Conservation (phyloP, 805 yeast species). For the Diddensiella transvaalensis region DNA sequence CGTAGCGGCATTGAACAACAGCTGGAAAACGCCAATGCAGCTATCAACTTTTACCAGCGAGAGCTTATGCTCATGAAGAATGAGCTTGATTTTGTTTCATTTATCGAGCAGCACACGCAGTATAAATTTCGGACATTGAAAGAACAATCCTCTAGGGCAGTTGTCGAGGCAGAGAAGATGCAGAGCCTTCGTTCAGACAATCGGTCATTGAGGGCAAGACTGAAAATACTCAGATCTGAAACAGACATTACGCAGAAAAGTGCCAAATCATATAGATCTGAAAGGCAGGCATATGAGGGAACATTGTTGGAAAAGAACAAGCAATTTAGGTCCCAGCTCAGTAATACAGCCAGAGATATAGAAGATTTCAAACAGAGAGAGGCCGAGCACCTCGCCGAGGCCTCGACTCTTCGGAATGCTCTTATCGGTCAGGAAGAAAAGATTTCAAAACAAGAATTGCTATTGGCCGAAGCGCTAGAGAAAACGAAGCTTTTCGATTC, state of each 20-base stretch:
- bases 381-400: slow-evolving; percentile 28
- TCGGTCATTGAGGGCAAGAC: slow-evolving; percentile 28
- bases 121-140: slow-evolving; percentile 35
- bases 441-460: slow-evolving; percentile 26
- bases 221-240: slow-evolving; percentile 29
- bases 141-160: slow-evolving; percentile 30
- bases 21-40: slow-evolving; percentile 10
- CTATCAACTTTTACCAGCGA: slow-evolving; percentile 49
- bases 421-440: slow-evolving; percentile 32
- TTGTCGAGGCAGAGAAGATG: slow-evolving; percentile 29
- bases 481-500: slow-evolving; percentile 6
- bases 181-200: slow-evolving; percentile 32
- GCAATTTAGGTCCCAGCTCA: slow-evolving; percentile 29
- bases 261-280: slow-evolving; percentile 32
- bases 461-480: slow-evolving; percentile 11
- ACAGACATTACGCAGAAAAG: slow-evolving; percentile 31
- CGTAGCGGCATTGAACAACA: not conserved
- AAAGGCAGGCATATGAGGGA: slow-evolving; percentile 36
- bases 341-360: slow-evolving; percentile 23
- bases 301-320: slow-evolving; percentile 33
- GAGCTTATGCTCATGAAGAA: slow-evolving; percentile 55
- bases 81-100: slow-evolving; percentile 58
- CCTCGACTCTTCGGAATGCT: slow-evolving; percentile 30
- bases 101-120: slow-evolving; percentile 47
- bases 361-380: slow-evolving; percentile 26